phyloP scores from a whole-genome alignment of 306 rosid genomes.

The cucumber (Cucumis sativus) region DNA sequence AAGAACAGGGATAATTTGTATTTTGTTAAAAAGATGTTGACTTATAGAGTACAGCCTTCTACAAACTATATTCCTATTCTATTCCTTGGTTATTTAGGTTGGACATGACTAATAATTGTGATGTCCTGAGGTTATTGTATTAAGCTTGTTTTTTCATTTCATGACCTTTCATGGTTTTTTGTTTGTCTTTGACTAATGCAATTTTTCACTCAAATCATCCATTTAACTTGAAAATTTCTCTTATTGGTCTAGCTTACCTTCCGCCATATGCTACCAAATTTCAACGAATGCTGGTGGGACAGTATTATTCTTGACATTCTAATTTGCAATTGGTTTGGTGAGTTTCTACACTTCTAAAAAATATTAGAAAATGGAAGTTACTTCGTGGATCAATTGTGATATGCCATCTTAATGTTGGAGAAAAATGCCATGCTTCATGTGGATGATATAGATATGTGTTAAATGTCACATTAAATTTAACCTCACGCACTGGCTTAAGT shows the following conservation, averaged over 20 bases:
- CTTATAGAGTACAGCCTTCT: background rate
- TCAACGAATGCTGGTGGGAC: slow-evolving; percentile 99
- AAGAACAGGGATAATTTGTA: background rate
- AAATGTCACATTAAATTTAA: too few species aligned
- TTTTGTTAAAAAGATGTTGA: background rate
- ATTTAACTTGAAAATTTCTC: background rate
- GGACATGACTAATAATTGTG: background rate
- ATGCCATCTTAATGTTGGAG: background rate
- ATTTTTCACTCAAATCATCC: background rate
- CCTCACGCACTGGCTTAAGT: too few species aligned
- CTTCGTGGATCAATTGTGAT: background rate
- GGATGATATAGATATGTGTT: background rate
- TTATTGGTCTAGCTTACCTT: slow-evolving; percentile 59
- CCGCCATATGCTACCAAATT: slow-evolving; percentile 95
- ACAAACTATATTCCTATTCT: background rate
- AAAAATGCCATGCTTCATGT: background rate
- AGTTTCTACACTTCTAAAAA: slow-evolving; percentile 14
- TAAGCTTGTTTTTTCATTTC: background rate
- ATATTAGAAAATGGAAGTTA: background rate
- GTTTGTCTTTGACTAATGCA: background rate
- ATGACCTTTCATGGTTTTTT: background rate
- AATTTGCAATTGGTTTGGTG: slow-evolving; percentile 99
- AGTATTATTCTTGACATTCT: slow-evolving; percentile 89
- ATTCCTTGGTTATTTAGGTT: background rate
- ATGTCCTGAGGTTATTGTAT: background rate